These are phyloP conservation scores for Paramecium bursaria DNA, from an alignment of 73 alveolate species.

Conservation along the genomic window DNA sequence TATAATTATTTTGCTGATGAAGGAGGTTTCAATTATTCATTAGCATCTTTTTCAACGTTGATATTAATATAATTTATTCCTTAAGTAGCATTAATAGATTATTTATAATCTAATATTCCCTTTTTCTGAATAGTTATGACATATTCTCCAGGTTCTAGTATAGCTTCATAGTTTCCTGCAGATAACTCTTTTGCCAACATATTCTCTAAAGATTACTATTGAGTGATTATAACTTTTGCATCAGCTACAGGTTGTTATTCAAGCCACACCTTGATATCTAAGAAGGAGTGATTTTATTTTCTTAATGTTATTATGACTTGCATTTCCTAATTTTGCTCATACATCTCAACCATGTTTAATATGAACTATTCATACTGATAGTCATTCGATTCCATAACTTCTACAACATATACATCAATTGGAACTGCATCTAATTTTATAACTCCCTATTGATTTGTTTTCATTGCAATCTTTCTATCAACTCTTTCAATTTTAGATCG, in stretches of 20 bases:
- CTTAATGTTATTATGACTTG: neutral
- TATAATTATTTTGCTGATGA: constrained; percentile 41
- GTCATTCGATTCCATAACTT: constrained; percentile 72
- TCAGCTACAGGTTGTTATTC: neutral
- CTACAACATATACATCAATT: constrained; percentile 67
- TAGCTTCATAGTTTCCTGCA: constrained; percentile 55
- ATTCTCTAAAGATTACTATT: neutral
- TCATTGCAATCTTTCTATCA: constrained; percentile 37
- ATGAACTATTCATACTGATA: constrained; percentile 37
- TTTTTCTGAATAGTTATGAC: neutral
- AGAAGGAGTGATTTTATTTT: constrained; percentile 32
- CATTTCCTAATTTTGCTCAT: constrained; percentile 25
- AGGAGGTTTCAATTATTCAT: constrained; percentile 36
- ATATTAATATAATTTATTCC: constrained; percentile 1
- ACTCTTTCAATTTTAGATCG: constrained; percentile 26
- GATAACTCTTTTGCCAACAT: constrained; percentile 27
- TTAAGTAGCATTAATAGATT: constrained; percentile 2
- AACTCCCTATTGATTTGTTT: constrained; percentile 67
- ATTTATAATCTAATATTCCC: neutral
- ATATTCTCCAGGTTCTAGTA: constrained; percentile 30
- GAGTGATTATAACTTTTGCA: constrained; percentile 7
- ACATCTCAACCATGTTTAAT: constrained; percentile 24
- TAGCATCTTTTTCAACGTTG: constrained; percentile 18
- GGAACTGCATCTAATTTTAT: constrained; percentile 66
- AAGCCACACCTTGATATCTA: neutral